Evolutionary conservation across 345 rosid genomes (phyloP).

Genomic region (Eutrema heterophyllum): DNA sequence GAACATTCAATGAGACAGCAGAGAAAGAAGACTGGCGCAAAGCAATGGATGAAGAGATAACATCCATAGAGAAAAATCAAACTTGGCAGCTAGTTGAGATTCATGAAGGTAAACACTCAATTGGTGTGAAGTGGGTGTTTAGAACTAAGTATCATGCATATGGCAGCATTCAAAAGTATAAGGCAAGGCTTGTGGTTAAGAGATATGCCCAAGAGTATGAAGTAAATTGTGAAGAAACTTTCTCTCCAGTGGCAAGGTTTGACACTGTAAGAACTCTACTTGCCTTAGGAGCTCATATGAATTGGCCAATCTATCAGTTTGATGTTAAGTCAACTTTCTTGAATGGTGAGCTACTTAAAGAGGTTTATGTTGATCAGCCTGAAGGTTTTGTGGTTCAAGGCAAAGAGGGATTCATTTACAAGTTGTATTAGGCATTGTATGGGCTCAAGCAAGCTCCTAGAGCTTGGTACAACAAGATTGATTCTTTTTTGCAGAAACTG

Average conservation of each 20-base stretch:
- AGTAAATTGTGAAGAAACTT: neutral
- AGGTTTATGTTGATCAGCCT: too few relatives aligned
- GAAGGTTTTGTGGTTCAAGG: too few relatives aligned
- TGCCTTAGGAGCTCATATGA: neutral
- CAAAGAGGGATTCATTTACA: neutral
- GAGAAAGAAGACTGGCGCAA: too few relatives aligned
- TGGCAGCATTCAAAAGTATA: neutral
- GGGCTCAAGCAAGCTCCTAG: neutral
- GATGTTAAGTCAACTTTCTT: conserved; percentile 14
- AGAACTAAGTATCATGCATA: neutral
- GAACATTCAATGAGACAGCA: too few relatives aligned
- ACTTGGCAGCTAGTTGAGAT: too few relatives aligned
- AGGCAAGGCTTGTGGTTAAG: neutral
- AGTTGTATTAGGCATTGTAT: neutral
- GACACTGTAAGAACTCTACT: neutral
- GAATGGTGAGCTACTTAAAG: too few relatives aligned
- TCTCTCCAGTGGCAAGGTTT: too few relatives aligned
- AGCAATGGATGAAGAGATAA: too few relatives aligned
- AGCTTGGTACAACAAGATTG: conserved; percentile 1
- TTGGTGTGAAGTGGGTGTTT: conserved; percentile 22
- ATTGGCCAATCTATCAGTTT: neutral
- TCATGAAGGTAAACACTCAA: too few relatives aligned
- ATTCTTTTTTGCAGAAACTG: neutral
- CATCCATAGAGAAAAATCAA: neutral
- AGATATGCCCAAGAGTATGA: neutral